phyloP scores from a whole-genome alignment of 2,329 filamentous ascomycete species.

The Daldinia eschscholtzii region DNA sequence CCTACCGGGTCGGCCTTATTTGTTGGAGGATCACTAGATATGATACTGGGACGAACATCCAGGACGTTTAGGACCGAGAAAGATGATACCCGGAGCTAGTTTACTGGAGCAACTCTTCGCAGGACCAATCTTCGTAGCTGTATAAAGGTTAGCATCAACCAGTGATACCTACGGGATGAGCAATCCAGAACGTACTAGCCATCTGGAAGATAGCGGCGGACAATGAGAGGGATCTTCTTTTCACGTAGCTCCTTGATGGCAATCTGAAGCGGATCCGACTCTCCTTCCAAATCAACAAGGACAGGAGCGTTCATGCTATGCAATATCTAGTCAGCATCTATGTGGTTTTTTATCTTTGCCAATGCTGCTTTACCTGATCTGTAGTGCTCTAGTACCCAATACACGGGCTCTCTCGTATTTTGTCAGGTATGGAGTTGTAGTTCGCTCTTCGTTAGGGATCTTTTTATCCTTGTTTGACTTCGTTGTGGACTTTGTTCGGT shows the following conservation, averaged over 20 bases:
- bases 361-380: conserved; percentile 74
- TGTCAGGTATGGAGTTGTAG: conserved; percentile 98
- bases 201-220: conserved; percentile 95
- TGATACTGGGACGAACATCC: background rate
- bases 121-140: conserved; percentile 99
- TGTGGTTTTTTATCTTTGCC: background rate
- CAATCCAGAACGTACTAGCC: conserved; percentile 78
- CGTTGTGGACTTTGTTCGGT: conserved; percentile 65
- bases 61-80: conserved; percentile 10
- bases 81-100: conserved; percentile 4
- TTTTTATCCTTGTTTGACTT: conserved; percentile 82
- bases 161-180: conserved; percentile 4
- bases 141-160: conserved; percentile 41
- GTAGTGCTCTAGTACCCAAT: conserved; percentile 89
- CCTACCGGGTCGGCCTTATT: conserved; percentile 16
- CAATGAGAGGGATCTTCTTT: conserved; percentile 98
- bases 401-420: conserved; percentile 98
- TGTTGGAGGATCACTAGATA: conserved; percentile 14
- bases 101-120: conserved; percentile 86
- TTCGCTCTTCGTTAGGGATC: conserved; percentile 87
- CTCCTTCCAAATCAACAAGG: conserved; percentile 94
- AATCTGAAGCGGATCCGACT: conserved; percentile 97
- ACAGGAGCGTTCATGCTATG: conserved; percentile 93
- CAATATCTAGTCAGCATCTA: conserved; percentile 44
- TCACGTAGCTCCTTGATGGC: conserved; percentile 97